Conservation (phyloP, 1,284 basidiomycete genomes). For the Polyporus tsugae region DNA sequence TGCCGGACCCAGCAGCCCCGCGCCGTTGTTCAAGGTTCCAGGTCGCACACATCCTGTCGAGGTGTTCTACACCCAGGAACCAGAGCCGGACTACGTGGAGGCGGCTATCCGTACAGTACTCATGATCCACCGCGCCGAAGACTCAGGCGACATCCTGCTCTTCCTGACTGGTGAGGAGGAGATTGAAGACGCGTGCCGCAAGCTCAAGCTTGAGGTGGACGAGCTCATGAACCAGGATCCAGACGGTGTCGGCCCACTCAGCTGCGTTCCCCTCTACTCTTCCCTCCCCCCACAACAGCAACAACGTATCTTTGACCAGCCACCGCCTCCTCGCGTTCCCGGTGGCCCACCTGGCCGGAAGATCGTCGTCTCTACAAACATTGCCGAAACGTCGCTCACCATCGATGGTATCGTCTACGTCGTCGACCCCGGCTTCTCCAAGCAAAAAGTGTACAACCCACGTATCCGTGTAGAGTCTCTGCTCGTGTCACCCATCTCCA, state of each 20-base stretch:
- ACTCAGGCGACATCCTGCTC: conserved; percentile 91
- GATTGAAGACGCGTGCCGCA: conserved; percentile 96
- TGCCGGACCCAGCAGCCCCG: conserved; percentile 52
- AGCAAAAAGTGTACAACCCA: conserved; percentile 98
- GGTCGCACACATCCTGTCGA: conserved; percentile 97
- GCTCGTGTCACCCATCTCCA: conserved; percentile 94
- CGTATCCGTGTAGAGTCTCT: conserved; percentile 96
- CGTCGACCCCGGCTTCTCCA: conserved; percentile 97
- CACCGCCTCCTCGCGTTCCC: conserved; percentile 69
- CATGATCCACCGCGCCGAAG: conserved; percentile 98
- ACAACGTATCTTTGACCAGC: conserved; percentile 93
- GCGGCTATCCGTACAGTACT: conserved; percentile 96
- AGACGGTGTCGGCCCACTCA: conserved; percentile 88
- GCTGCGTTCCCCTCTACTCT: conserved; percentile 48
- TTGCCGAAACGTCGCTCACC: conserved; percentile 97
- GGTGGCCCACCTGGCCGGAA: conserved; percentile 90
- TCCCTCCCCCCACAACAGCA: conserved; percentile 90
- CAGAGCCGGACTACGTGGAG: conserved; percentile 97
- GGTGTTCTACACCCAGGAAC: conserved; percentile 95
- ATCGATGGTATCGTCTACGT: conserved; percentile 99
- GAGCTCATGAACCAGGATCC: conserved; percentile 76
- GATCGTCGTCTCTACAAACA: conserved; percentile 96
- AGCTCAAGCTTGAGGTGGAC: conserved; percentile 91
- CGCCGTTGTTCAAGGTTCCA: conserved; percentile 95
- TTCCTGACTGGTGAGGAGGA: conserved; percentile 99